Percentiles rank a stretch among this genome's conserved stretches.
phyloP scores from a whole-genome alignment of 257 asterid genomes.

The Solanum lycopersicoides region DNA sequence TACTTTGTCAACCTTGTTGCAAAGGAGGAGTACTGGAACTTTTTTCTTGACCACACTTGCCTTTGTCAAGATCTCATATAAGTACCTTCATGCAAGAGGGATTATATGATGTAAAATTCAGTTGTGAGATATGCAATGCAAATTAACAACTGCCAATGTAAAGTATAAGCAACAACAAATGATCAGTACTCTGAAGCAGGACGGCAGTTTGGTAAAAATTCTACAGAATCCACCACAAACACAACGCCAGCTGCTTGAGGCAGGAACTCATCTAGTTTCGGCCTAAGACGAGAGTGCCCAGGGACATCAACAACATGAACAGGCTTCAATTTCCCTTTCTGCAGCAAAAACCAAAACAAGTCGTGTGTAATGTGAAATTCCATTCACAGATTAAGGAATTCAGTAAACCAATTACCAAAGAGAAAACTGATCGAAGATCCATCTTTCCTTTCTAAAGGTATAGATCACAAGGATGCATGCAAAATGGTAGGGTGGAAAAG shows the following conservation, averaged over 20 bases:
- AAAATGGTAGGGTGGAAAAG: not conserved
- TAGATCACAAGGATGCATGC: not conserved
- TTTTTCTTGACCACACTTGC: constrained; percentile 60
- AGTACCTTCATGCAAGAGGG: constrained; percentile 38
- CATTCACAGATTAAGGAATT: not conserved
- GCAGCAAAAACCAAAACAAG: constrained; percentile 10
- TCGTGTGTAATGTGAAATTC: not conserved
- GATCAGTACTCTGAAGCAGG: constrained; percentile 70
- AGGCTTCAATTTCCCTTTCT: constrained; percentile 63
- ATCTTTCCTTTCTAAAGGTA: not conserved
- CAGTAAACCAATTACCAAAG: not conserved
- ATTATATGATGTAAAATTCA: not conserved
- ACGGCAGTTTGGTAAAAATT: constrained; percentile 66
- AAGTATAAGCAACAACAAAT: not conserved
- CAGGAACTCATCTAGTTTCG: constrained; percentile 68
- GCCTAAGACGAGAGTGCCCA: constrained; percentile 77
- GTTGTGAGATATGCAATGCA: not conserved
- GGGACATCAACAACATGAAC: constrained; percentile 80
- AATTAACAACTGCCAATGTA: not conserved
- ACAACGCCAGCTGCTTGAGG: constrained; percentile 61
- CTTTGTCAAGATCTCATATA: constrained; percentile 72
- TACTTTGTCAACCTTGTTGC: constrained; percentile 89
- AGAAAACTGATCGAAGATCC: not conserved
- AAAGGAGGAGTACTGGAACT: constrained; percentile 53
- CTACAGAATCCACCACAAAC: constrained; percentile 80